Percentiles rank a stretch among this genome's conserved stretches.
phyloP scores from a whole-genome alignment of 1,284 basidiomycete genomes.

The Marasmius tenuissimus region DNA sequence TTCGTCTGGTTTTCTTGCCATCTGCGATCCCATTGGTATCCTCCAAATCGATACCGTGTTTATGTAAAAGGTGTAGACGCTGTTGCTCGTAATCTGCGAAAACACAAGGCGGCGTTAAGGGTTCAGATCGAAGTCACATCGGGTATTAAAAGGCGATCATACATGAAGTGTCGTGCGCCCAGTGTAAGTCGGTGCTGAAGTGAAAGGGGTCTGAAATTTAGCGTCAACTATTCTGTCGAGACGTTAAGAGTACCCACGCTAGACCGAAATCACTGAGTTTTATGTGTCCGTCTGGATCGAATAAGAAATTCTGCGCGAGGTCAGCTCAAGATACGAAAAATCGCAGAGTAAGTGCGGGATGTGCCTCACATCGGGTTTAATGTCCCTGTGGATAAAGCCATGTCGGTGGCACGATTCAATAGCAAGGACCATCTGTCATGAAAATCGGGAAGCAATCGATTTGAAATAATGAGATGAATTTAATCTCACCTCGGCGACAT shows the following conservation, averaged over 20 bases:
- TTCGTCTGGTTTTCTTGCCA: slow-evolving; percentile 66
- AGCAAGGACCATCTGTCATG: slow-evolving; percentile 86
- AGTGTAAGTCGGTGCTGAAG: slow-evolving; percentile 77
- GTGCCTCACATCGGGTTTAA: slow-evolving; percentile 83
- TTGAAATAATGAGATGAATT: slow-evolving; percentile 10
- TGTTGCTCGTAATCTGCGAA: slow-evolving; percentile 90
- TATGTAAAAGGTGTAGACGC: slow-evolving; percentile 82
- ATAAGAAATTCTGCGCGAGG: slow-evolving; percentile 82
- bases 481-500: slow-evolving; percentile 80
- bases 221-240: slow-evolving; percentile 24
- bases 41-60: slow-evolving; percentile 94
- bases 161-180: slow-evolving; percentile 93
- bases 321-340: slow-evolving; percentile 20
- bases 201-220: slow-evolving; percentile 5
- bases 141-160: slow-evolving; percentile 21
- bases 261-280: slow-evolving; percentile 95
- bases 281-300: slow-evolving; percentile 91
- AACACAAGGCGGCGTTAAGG: neutral
- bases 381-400: slow-evolving; percentile 97
- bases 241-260: slow-evolving; percentile 60
- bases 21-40: slow-evolving; percentile 67
- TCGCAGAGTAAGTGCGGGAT: slow-evolving; percentile 21
- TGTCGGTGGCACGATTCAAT: slow-evolving; percentile 92
- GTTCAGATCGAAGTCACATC: neutral
- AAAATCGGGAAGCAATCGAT: slow-evolving; percentile 19